phyloP scores from a whole-genome alignment of 306 rosid genomes.

The Lathyrus oleraceus region DNA sequence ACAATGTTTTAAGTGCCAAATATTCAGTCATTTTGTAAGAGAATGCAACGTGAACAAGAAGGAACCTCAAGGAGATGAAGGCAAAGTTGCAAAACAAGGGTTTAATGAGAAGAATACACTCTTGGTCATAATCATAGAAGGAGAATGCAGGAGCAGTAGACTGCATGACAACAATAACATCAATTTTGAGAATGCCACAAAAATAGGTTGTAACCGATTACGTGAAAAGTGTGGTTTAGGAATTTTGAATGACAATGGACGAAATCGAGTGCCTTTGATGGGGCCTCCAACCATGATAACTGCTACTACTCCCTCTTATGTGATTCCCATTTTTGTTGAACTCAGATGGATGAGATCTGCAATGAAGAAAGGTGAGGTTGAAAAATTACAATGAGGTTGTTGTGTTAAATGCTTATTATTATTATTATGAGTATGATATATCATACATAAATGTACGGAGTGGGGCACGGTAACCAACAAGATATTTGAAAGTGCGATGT shows the following conservation, averaged over 20 bases:
- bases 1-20: too few relatives aligned
- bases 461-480: conserved; percentile 2
- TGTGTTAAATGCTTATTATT: background rate
- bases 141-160: too few relatives aligned
- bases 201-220: too few relatives aligned
- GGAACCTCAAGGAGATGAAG: too few relatives aligned
- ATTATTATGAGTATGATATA: background rate
- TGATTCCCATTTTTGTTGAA: conserved; percentile 48
- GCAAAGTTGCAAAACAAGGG: too few relatives aligned
- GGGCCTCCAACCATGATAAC: conserved; percentile 99
- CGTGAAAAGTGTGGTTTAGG: conserved; percentile 77
- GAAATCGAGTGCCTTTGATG: conserved; percentile 95
- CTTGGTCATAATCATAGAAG: too few relatives aligned
- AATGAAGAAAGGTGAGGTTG: background rate
- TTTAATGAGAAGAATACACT: too few relatives aligned
- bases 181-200: too few relatives aligned
- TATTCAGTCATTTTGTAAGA: too few relatives aligned
- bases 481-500: conserved; percentile 30
- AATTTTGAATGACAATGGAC: conserved; percentile 86
- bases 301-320: conserved; percentile 79
- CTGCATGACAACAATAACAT: too few relatives aligned
- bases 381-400: background rate
- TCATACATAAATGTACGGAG: background rate
- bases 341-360: background rate
- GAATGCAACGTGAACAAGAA: too few relatives aligned